These are phyloP conservation scores for Venturia nashicola DNA, from an alignment of 2,329 filamentous ascomycete genomes.

Conservation along the genomic window DNA sequence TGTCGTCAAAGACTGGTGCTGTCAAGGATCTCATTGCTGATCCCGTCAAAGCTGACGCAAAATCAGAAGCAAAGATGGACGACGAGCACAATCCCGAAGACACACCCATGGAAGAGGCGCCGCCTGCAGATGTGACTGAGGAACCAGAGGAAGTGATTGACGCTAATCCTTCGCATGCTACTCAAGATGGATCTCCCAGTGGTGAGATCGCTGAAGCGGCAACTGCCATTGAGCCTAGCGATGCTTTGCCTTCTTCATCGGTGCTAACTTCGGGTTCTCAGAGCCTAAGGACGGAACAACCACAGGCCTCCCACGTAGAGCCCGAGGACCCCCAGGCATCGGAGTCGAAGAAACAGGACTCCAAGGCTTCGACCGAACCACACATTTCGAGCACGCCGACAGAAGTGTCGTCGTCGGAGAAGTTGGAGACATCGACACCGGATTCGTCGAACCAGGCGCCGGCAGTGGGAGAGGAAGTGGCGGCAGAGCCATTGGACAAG, in stretches of 20 bases:
- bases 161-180: neutral
- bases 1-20: neutral
- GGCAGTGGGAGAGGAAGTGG: neutral
- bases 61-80: neutral
- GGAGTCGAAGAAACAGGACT: neutral
- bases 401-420: neutral
- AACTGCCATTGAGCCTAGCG: neutral
- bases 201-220: neutral
- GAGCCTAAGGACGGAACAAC: neutral
- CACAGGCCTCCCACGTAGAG: neutral
- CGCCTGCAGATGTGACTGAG: neutral
- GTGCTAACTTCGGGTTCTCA: neutral
- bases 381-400: neutral
- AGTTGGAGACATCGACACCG: neutral
- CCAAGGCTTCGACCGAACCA: neutral
- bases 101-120: neutral
- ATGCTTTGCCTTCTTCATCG: neutral
- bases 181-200: neutral
- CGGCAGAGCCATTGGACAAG: neutral
- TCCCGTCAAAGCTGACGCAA: neutral
- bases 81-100: neutral
- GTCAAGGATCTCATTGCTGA: neutral
- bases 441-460: neutral
- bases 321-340: neutral
- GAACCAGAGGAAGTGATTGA: neutral